Percentiles rank a stretch among this genome's conserved stretches.
Conservation (phyloP, 2,329 filamentous ascomycete genomes). For the Juglanconis juglandina region DNA sequence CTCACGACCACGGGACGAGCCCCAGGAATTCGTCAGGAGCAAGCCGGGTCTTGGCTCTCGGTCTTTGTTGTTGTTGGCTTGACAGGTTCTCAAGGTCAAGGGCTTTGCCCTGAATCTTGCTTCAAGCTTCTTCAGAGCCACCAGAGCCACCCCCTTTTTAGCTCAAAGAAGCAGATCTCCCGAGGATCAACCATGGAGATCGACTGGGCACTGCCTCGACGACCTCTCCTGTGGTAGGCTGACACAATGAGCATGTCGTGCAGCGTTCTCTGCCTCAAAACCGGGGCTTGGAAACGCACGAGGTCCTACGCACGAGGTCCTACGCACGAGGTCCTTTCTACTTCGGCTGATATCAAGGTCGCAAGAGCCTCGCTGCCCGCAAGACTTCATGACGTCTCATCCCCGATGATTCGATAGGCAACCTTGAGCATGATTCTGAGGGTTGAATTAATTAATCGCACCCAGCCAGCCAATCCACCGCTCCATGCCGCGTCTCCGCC, state of each 20-base stretch:
- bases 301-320: background rate
- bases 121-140: background rate
- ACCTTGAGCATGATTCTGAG: background rate
- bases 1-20: background rate
- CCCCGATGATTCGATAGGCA: background rate
- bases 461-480: background rate
- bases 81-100: too few relatives aligned
- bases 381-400: background rate
- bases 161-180: slow-evolving; percentile 12
- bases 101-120: background rate
- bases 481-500: background rate
- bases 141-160: slow-evolving; percentile 11
- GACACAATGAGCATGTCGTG: background rate
- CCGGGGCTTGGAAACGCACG: background rate
- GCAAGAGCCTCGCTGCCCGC: background rate
- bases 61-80: too few relatives aligned
- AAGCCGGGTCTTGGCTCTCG: too few relatives aligned
- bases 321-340: background rate
- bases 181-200: slow-evolving; percentile 8
- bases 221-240: background rate
- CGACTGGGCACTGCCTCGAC: background rate
- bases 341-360: background rate
- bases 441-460: background rate
- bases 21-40: background rate
- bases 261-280: background rate